These are phyloP conservation scores for Lodderomyces orthopsilosis DNA, from an alignment of 1,139 yeast genomes.

Conservation along the genomic window DNA sequence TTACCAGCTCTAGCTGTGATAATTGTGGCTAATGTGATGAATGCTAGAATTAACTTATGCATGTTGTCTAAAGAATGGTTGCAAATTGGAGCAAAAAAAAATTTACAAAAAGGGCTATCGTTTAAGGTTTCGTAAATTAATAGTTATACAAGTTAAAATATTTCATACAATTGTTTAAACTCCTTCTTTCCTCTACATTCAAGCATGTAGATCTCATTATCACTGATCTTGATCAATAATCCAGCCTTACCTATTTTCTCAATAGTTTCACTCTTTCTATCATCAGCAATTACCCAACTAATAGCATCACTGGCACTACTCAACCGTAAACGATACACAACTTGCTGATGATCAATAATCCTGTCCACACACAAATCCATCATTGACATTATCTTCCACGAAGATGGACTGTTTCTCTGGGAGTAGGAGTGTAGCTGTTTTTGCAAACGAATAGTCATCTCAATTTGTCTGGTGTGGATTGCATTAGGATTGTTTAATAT, in stretches of 20 bases:
- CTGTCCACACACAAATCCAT: slow-evolving; percentile 29
- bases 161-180: slow-evolving; percentile 32
- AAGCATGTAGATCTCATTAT: slow-evolving; percentile 39
- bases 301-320: slow-evolving; percentile 17
- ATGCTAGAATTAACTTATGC: neutral
- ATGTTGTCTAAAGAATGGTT: neutral
- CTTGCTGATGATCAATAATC: slow-evolving; percentile 26
- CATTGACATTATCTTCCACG: slow-evolving; percentile 47
- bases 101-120: neutral
- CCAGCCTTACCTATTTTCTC: slow-evolving; percentile 49
- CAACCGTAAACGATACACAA: slow-evolving; percentile 31
- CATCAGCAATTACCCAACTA: slow-evolving; percentile 37
- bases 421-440: slow-evolving; percentile 33
- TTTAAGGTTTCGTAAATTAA: slow-evolving; percentile 2
- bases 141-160: slow-evolving; percentile 19
- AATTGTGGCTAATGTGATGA: neutral
- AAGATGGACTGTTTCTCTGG: slow-evolving; percentile 33
- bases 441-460: slow-evolving; percentile 39
- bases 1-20: neutral
- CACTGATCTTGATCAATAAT: slow-evolving; percentile 33
- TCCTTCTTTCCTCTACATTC: slow-evolving; percentile 49
- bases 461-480: slow-evolving; percentile 22
- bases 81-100: slow-evolving; percentile 1
- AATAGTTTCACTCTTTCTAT: slow-evolving; percentile 27
- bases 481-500: slow-evolving; percentile 24